These are phyloP conservation scores for Trifolium repens DNA, from an alignment of 306 rosid genomes.

Conservation along the genomic window DNA sequence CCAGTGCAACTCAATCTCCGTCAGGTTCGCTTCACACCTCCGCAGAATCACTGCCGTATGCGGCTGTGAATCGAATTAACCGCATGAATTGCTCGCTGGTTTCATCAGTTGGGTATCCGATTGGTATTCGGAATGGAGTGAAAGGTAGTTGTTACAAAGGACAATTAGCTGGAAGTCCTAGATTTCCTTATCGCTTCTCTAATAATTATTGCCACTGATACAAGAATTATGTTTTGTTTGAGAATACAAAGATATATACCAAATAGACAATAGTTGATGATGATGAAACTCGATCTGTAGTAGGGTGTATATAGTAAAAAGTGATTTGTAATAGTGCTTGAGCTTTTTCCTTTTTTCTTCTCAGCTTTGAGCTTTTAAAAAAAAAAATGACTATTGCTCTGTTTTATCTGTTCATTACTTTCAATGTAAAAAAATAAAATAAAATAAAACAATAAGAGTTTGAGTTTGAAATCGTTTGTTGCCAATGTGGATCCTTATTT, in stretches of 20 bases:
- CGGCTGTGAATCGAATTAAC: slow-evolving; percentile 32
- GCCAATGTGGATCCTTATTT: background rate
- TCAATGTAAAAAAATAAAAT: background rate
- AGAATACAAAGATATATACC: background rate
- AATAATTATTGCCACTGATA: slow-evolving; percentile 49
- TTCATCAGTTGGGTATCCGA: slow-evolving; percentile 45
- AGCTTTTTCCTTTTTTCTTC: background rate
- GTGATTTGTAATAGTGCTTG: background rate
- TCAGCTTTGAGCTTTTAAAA: background rate
- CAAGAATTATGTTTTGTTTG: background rate
- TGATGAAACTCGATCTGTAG: background rate
- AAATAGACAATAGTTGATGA: background rate
- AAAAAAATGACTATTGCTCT: background rate
- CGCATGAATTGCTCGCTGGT: slow-evolving; percentile 37
- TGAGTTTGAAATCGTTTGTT: background rate
- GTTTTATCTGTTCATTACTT: background rate
- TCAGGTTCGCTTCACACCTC: slow-evolving; percentile 51
- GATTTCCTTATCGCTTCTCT: slow-evolving; percentile 38
- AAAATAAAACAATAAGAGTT: background rate
- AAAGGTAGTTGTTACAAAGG: slow-evolving; percentile 39
- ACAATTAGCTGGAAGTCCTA: slow-evolving; percentile 46
- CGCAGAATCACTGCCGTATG: slow-evolving; percentile 34
- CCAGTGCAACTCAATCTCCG: slow-evolving; percentile 46
- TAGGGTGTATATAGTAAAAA: slow-evolving; percentile 1
- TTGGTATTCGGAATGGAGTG: slow-evolving; percentile 39